Evolutionary conservation across 1,284 basidiomycete genomes (phyloP), one percentile per base, ranked within the genome.

Genomic region (Limonomyces culmigenus): DNA sequence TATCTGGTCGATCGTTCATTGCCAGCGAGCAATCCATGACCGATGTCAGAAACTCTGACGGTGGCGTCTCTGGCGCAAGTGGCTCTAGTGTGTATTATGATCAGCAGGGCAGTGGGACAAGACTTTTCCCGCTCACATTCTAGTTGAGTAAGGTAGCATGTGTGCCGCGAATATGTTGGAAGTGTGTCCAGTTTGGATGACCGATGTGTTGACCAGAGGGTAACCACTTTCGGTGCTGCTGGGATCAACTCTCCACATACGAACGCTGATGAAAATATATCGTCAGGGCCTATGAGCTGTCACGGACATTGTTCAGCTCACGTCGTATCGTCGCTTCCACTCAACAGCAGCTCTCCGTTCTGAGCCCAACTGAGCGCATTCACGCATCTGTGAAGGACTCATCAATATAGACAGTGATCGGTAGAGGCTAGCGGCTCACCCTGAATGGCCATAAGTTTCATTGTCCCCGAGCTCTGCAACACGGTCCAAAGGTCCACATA

Each of bases 121-220:
- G 42, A 40, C 23, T 14, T 12, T 30, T 40, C 38, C 3, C 15
- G 54, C 65, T 55, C 46, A 77, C 74, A 77, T 73, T 41, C 71
- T 61, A 27, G 69, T 63, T 14, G 77, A 77, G 46, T 73, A 60
- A 0, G 88, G 87, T 1, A 93, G 62, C 65, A 85, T 83, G 37
- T 85, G 75, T 2, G 74, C 74, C 39, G 75, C 79, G 61, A 96
- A 96, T 40, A 96, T 89, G 50, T 95, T 95, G 13, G 68, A 73
- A 19, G 60, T 65, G 56, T 96, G 91, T 1, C 84, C 86, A 1
- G 85, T 89, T 11, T 65, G 50, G 40, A 89, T 75, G 41, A 70
- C 69, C 29, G 61, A 60, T 40, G 61, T 67, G 51, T 68, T 79
- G 38, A 55, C 61, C 52, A 68, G 85, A 36, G 72, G 81, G 53